Evolutionary conservation across 495 filamentous ascomycete species (phyloP), one percentile per base, ranked within the genome.

Genomic region (Penicillium manginii): DNA sequence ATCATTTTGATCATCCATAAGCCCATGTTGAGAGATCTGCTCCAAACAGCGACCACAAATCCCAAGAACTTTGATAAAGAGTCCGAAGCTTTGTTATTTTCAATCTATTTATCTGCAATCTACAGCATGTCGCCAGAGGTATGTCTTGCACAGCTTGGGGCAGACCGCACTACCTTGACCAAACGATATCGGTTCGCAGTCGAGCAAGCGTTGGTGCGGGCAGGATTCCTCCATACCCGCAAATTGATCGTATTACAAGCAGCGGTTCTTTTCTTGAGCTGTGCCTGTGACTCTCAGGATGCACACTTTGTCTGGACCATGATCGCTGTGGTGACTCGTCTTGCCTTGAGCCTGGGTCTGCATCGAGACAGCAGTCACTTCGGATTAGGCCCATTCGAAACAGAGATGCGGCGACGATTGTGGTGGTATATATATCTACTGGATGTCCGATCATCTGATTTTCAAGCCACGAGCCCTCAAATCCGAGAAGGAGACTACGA

Each of bases 91-190:
- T 63, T 92, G 14, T 76, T 90, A 63, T 92, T 92, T 55, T 75
- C 87, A 6, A 85, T 92, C 29, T 92, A 92, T 65, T 89, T 86
- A 66, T 82, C 83, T 45, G 83, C 86, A 0, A 80, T 88, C n/a
- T 87, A 82, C 1, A 87, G 85, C n/a, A 78, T 91, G 68, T 78
- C 79, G 7, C 40, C 64, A 15, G 51, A 61, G 3, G 37, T 63
- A 17, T 76, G 75, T 45, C 45, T 29, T 15, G 18, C 42, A 4
- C 26, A 50, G 14, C 33, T 67, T 3, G 54, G 55, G 39, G 32
- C 37, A 46, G 51, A 59, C 23, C 50, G 59, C 22, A 23, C 46
- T 35, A n/a, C 45, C 21, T 21, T 90, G 7, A 66, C 86, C 1
- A 66, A 74, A n/a, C 78, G 81, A 55, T 91, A 88, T 61, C 84